Conservation (phyloP, 1,139 yeast species). For the Yamadazyma epiphylla region DNA sequence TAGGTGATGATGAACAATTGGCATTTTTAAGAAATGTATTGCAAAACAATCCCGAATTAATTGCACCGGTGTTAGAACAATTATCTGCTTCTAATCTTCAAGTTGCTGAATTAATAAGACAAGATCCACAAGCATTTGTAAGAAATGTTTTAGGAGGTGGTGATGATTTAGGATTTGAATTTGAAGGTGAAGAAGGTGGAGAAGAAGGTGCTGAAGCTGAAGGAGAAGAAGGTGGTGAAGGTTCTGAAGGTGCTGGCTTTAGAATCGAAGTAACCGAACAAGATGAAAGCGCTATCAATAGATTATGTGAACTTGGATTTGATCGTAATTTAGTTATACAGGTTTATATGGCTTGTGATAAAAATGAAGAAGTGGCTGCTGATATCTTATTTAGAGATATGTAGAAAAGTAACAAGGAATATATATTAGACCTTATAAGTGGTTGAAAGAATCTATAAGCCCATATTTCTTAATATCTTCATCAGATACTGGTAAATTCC, state of each 20-base stretch:
- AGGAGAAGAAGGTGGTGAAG: constrained; percentile 21
- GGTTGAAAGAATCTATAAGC: constrained; percentile 12
- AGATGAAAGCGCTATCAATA: constrained; percentile 82
- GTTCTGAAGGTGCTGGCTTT: constrained; percentile 38
- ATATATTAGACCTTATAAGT: not conserved
- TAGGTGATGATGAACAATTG: constrained; percentile 51
- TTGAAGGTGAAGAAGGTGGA: constrained; percentile 36
- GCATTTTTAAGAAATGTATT: constrained; percentile 73
- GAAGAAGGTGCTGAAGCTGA: constrained; percentile 29
- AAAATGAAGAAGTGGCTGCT: constrained; percentile 95
- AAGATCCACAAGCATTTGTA: constrained; percentile 83
- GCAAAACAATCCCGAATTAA: constrained; percentile 83
- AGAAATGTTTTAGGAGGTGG: constrained; percentile 63
- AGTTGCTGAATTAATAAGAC: constrained; percentile 74
- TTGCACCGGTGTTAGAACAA: constrained; percentile 81
- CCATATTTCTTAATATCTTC: constrained; percentile 21
- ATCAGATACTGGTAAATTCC: constrained; percentile 55
- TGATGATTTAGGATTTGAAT: constrained; percentile 42
- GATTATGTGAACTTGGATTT: constrained; percentile 90
- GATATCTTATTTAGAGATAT: constrained; percentile 71
- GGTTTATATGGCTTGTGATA: constrained; percentile 97
- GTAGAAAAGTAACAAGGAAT: constrained; percentile 13
- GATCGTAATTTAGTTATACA: constrained; percentile 84
- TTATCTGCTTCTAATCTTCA: constrained; percentile 83
- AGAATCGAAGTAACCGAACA: constrained; percentile 69